Base-by-base conservation (phyloP, 2,329 filamentous ascomycete genomes). In the Colletotrichum karsti region DNA sequence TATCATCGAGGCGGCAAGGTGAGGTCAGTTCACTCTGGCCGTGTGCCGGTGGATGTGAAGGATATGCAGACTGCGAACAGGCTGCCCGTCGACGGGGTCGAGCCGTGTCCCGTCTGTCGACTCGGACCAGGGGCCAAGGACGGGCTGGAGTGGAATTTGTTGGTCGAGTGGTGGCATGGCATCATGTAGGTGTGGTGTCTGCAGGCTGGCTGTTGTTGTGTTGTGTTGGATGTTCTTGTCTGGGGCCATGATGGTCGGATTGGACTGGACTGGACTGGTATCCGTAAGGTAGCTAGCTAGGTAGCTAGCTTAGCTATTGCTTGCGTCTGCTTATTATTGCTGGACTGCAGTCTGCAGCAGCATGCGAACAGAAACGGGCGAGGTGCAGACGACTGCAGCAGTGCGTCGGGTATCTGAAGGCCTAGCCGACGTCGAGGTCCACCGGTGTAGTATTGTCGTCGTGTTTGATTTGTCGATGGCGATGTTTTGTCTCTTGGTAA, bases 261-360 rank as follows among this genome's bases (percentile, higher is more conserved):
- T n/a, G n/a, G n/a, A n/a, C n/a, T n/a, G n/a, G n/a, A n/a, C n/a
- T n/a, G n/a, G n/a, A n/a, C n/a, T n/a, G n/a, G n/a, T n/a, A n/a
- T n/a, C n/a, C n/a, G n/a, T n/a, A n/a, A n/a, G n/a, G n/a, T n/a
- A n/a, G n/a, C n/a, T n/a, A n/a, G n/a, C n/a, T n/a, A n/a, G n/a
- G n/a, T n/a, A n/a, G n/a, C n/a, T n/a, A n/a, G n/a, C n/a, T n/a
- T n/a, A n/a, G n/a, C n/a, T n/a, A n/a, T n/a, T 64, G 60, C 64
- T 58, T 64, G 64, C 64, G 30, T 64, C 64, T 58, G 46, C 53
- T 64, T 48, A 50, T 64, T 48, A 50, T 58, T 33, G 58, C 46
- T 62, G 48, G 20, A 42, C 53, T 64, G 64, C 64, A 67, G 41
- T 53, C 64, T 64, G 24, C 35, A 28, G 64, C 64, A 67, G 41